Evolutionary conservation across 495 filamentous ascomycete species (phyloP).

Genomic region (Cladorrhinum samala): DNA sequence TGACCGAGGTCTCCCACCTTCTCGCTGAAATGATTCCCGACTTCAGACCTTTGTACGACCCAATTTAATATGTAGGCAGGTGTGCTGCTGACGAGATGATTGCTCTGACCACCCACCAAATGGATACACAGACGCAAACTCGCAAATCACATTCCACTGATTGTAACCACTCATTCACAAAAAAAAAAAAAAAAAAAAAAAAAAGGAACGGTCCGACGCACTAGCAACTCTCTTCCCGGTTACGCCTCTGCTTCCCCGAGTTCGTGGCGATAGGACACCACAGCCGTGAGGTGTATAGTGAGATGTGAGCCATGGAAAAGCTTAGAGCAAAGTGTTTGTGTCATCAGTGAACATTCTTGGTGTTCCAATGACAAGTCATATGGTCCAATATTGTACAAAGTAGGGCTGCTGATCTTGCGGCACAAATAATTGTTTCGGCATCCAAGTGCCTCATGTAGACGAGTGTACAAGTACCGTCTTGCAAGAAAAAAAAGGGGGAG

Average conservation of each 20-base stretch:
- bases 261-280: slow-evolving; percentile 1
- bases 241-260: slow-evolving; percentile 12
- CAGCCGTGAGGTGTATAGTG: no score
- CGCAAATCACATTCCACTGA: slow-evolving; percentile 6
- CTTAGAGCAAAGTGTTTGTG: not conserved
- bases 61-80: not conserved
- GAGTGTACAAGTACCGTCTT: no score
- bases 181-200: no score
- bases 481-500: no score
- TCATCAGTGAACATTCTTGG: slow-evolving; percentile 10
- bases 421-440: no score
- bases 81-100: slow-evolving; percentile 3
- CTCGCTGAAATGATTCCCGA: slow-evolving; percentile 5
- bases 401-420: no score
- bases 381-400: no score
- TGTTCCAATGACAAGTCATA: not conserved
- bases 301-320: slow-evolving; percentile 3
- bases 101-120: slow-evolving; percentile 15
- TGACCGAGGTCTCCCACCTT: not conserved
- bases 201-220: slow-evolving; percentile 25
- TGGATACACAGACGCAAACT: not conserved
- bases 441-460: no score
- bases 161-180: not conserved
- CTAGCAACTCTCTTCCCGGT: not conserved
- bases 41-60: not conserved